Evolutionary conservation across 306 rosid species (phyloP), one percentile per base, ranked within the genome.

Genomic region (Echinosophora koreensis): DNA sequence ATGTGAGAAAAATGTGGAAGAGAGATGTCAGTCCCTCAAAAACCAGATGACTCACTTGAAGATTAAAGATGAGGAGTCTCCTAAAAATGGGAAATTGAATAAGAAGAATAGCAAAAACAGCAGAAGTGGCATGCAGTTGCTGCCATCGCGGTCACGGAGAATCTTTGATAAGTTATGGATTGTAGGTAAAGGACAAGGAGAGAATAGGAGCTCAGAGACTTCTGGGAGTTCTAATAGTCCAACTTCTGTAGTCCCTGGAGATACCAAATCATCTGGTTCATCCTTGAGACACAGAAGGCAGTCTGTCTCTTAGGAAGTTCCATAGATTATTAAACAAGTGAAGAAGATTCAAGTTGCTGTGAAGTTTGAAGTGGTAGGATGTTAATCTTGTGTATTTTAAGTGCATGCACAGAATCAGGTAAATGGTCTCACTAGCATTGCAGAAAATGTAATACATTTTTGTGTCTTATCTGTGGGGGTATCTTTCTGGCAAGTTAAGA

Each of bases 161-260:
- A 91, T 96, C 57, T 96, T 96, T 9, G 99, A 92, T 46, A 92
- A 88, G 66, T 37, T 96, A 28, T 91, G 99, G 99, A 74, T 70
- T 38, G 82, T 88, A 12, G 98, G 93, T 7, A 95, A 91, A 68
- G 94, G 90, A 34, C 88, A 87, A 3, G 97, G 87, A 54, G 99
- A 85, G 55, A 89, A 90, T 67, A 88, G 75, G 83, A 90, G 98
- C 71, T 89, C 97, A 0, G 98, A 96, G 74, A 92, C 98, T 4
- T 96, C 99, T 5, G 98, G 88, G 67, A 93, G 98, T 80, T 96
- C 99, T 55, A 93, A 92, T 77, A 92, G 98, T 74, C 99, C 96
- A 18, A 89, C 91, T 55, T 95, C 97, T 50, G n/a, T 88, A 37
- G 91, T 71, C 72, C 91, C 88, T 17, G 93, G 92, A 30, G 91